These are phyloP conservation scores for Raddia distichophylla DNA, from an alignment of 176 grass and related monocot genomes.

Conservation along the genomic window DNA sequence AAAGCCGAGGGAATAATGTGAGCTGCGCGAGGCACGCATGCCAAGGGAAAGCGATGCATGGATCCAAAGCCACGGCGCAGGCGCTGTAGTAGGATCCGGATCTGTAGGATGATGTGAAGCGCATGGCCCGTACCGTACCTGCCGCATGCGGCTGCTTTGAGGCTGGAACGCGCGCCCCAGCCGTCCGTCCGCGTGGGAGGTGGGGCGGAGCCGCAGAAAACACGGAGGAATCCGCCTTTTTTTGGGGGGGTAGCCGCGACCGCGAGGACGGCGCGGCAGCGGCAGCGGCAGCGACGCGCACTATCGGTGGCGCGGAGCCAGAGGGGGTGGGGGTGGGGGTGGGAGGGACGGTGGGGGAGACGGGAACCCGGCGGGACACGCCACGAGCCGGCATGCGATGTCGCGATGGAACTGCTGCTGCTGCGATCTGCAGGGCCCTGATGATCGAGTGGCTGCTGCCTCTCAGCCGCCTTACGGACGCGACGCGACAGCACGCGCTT, in stretches of 20 bases:
- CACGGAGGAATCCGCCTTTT: background rate
- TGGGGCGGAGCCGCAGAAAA: background rate
- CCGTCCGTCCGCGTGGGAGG: background rate
- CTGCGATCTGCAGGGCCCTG: background rate
- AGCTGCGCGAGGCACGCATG: background rate
- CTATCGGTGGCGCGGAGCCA: conserved; percentile 32
- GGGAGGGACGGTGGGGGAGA: background rate
- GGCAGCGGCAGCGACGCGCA: conserved; percentile 46
- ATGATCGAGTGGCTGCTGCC: background rate
- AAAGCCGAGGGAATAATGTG: background rate
- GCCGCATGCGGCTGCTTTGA: too few relatives aligned
- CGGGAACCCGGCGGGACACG: conserved; percentile 4
- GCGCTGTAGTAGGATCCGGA: background rate
- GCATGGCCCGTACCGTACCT: background rate
- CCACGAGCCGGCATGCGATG: background rate
- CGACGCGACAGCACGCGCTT: background rate
- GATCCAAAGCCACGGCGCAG: background rate
- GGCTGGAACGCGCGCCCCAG: background rate
- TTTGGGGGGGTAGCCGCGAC: background rate
- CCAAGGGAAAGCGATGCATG: background rate
- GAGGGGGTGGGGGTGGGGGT: background rate
- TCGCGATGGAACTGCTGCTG: background rate
- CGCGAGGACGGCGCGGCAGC: background rate
- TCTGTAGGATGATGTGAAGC: background rate
- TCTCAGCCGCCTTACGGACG: conserved; percentile 21